Evolutionary conservation across 140 eudicot species (phyloP).

Genomic region (Flaveria floridana): DNA sequence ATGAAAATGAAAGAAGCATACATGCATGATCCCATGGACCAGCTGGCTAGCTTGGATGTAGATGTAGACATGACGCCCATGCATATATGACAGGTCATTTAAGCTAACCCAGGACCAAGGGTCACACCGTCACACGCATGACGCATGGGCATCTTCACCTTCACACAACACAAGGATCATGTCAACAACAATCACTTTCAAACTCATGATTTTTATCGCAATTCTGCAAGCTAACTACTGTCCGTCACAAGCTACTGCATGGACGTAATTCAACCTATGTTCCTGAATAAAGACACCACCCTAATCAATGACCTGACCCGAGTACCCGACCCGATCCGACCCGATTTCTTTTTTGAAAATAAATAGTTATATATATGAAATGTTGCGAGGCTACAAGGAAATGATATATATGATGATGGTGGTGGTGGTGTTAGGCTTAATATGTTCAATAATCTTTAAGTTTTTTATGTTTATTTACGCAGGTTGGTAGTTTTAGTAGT

Average conservation of each 20-base stretch:
- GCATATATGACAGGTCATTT: not conserved
- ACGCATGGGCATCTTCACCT: no score
- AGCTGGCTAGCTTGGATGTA: constrained; percentile 21
- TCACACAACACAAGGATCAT: not conserved
- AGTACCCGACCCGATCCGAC: no score
- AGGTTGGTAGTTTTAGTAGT: no score
- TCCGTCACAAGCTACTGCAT: not conserved
- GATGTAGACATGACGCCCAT: constrained; percentile 29
- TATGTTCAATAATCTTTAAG: no score
- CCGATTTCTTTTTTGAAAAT: no score
- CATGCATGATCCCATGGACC: constrained; percentile 22
- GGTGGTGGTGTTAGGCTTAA: no score
- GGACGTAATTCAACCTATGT: not conserved
- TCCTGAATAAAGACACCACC: not conserved
- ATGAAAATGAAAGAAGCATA: constrained; percentile 22
- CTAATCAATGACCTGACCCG: no score
- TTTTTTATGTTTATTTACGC: no score
- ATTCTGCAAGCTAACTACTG: not conserved
- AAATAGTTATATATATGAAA: no score
- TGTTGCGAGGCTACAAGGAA: no score
- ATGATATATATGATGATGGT: no score
- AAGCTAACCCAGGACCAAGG: constrained; percentile 26
- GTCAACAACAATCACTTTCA: constrained; percentile 1
- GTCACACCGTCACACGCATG: not conserved
- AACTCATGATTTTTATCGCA: not conserved